phyloP scores from a whole-genome alignment of 2,329 filamentous ascomycete species.

The Cyphellophora europaea region DNA sequence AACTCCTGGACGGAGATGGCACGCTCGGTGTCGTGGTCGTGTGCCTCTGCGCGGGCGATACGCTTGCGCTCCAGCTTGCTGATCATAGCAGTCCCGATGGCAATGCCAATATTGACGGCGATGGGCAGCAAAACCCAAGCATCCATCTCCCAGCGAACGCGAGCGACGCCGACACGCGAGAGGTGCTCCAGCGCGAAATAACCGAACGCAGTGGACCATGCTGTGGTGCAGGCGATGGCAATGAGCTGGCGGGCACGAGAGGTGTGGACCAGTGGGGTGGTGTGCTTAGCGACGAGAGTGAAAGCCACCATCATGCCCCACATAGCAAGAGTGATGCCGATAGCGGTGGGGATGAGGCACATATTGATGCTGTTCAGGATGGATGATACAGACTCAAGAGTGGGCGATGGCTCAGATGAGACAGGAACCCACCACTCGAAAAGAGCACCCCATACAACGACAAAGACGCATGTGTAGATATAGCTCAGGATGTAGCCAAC shows the following conservation, averaged over 20 bases:
- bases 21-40: not conserved
- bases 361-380: not conserved
- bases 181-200: not conserved
- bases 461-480: not conserved
- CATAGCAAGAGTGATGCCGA: not conserved
- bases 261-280: not conserved
- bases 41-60: not conserved
- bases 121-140: not conserved
- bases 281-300: not conserved
- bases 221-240: not conserved
- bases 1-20: too few species aligned
- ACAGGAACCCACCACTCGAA: not conserved
- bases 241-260: not conserved
- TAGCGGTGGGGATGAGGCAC: not conserved
- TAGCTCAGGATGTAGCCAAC: not conserved
- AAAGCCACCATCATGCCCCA: not conserved
- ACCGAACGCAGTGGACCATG: not conserved
- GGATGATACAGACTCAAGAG: too few species aligned
- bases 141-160: slow-evolving; percentile 1
- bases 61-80: not conserved
- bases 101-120: not conserved
- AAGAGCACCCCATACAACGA: not conserved
- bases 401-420: not conserved
- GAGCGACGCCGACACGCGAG: not conserved
- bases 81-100: not conserved